Percentiles rank a stretch among this genome's conserved stretches.
These are phyloP conservation scores for Ustanciosporium gigantosporum DNA, from an alignment of 1,284 basidiomycete genomes.

Conservation along the genomic window DNA sequence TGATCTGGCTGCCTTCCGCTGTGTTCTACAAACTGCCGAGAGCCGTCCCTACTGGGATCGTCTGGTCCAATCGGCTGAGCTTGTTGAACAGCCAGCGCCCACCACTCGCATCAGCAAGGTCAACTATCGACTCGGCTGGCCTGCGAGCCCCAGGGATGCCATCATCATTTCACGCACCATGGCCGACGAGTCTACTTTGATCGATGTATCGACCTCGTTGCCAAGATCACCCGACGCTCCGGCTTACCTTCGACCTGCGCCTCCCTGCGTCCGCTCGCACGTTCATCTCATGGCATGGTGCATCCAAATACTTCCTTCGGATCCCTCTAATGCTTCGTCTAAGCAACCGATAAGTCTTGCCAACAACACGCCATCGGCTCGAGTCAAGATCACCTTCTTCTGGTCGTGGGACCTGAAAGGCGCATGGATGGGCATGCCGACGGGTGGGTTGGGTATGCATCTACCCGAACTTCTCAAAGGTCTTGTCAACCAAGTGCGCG, in stretches of 20 bases:
- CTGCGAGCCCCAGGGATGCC: conserved; percentile 71
- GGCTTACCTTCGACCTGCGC: conserved; percentile 86
- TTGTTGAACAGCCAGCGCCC: conserved; percentile 84
- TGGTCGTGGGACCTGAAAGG: conserved; percentile 95
- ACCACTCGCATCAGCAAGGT: conserved; percentile 84
- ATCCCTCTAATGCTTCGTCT: conserved; percentile 56
- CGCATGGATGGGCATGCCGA: conserved; percentile 67
- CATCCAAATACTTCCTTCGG: conserved; percentile 70
- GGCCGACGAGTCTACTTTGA: conserved; percentile 67
- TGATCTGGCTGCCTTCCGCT: conserved; percentile 78
- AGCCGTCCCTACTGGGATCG: conserved; percentile 77
- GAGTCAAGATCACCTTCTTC: conserved; percentile 74
- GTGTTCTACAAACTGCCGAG: conserved; percentile 81
- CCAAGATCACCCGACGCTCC: conserved; percentile 91
- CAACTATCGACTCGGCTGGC: conserved; percentile 91
- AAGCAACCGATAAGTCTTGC: conserved; percentile 4
- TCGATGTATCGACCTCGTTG: conserved; percentile 92
- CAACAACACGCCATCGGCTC: background rate
- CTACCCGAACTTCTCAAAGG: conserved; percentile 79
- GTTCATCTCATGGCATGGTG: conserved; percentile 89
- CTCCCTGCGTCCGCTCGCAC: conserved; percentile 90
- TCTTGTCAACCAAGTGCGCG: conserved; percentile 75
- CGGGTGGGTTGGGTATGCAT: conserved; percentile 64
- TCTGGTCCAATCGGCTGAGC: conserved; percentile 80
- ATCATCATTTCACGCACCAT: conserved; percentile 37